Evolutionary conservation across 768 basidiomycete species (phyloP).

Genomic region (Suillus luteus): DNA sequence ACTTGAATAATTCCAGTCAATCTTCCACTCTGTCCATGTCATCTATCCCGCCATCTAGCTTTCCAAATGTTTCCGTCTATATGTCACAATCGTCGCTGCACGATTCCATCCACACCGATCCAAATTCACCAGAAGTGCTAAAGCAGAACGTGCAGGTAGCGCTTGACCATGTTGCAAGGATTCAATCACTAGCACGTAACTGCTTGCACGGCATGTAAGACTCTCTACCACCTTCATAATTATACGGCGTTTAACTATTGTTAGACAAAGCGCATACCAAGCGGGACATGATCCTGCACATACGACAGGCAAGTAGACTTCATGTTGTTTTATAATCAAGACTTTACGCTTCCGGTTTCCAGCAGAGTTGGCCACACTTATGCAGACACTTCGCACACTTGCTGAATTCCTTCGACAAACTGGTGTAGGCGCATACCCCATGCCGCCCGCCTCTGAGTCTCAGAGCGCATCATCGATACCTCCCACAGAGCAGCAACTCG

Average conservation of each 20-base stretch:
- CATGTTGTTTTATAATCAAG: not conserved
- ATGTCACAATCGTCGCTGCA: conserved; percentile 32
- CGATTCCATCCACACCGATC: conserved; percentile 39
- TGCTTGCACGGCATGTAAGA: conserved; percentile 58
- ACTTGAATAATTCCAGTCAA: not conserved
- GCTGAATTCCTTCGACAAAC: conserved; percentile 53
- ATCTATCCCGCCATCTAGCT: conserved; percentile 19
- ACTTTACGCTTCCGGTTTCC: not conserved
- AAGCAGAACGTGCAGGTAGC: conserved; percentile 55
- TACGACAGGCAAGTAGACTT: conserved; percentile 47
- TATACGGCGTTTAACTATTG: not conserved
- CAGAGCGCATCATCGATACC: conserved; percentile 17
- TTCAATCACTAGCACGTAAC: conserved; percentile 51
- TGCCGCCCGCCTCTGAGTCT: conserved; percentile 34
- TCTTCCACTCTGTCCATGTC: conserved; percentile 24
- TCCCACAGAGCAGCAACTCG: conserved; percentile 50
- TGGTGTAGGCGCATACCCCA: conserved; percentile 68
- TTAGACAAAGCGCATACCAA: conserved; percentile 64
- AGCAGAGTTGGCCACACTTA: conserved; percentile 55
- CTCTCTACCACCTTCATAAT: too few species aligned
- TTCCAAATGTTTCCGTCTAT: conserved; percentile 18
- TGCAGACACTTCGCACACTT: conserved; percentile 48
- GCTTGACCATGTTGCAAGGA: conserved; percentile 48
- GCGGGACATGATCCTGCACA: conserved; percentile 53
- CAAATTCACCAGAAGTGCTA: conserved; percentile 63